These are phyloP conservation scores for Fusarium sp. DNA, from an alignment of 2,329 filamentous ascomycete genomes.

Conservation along the genomic window DNA sequence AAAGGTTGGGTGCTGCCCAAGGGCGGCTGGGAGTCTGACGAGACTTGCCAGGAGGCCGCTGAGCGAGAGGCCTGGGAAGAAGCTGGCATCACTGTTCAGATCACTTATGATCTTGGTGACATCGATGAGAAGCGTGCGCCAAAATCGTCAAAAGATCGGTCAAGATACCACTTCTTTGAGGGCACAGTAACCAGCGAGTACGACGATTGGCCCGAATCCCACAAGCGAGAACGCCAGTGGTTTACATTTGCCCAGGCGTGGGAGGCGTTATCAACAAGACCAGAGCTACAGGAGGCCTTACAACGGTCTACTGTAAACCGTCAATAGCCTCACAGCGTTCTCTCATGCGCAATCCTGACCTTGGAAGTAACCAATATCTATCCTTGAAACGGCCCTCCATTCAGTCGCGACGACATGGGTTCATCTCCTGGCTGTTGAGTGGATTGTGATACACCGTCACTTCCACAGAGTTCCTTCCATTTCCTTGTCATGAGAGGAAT, in stretches of 20 bases:
- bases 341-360: neutral
- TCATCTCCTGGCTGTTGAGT: neutral
- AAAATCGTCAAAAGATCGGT: slow-evolving; percentile 72
- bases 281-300: slow-evolving; percentile 89
- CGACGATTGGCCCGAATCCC: slow-evolving; percentile 89
- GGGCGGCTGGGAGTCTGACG: slow-evolving; percentile 96
- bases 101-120: slow-evolving; percentile 85
- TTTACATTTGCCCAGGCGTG: slow-evolving; percentile 86
- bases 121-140: slow-evolving; percentile 87
- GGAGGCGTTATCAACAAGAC: slow-evolving; percentile 78
- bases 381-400: neutral
- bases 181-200: slow-evolving; percentile 89
- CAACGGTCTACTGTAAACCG: slow-evolving; percentile 78
- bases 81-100: slow-evolving; percentile 87
- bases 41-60: slow-evolving; percentile 86
- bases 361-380: neutral
- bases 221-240: slow-evolving; percentile 92
- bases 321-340: slow-evolving; percentile 30
- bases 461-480: neutral
- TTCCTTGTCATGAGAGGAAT: slow-evolving; percentile 26
- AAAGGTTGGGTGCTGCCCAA: slow-evolving; percentile 98
- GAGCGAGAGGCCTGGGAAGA: slow-evolving; percentile 97
- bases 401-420: neutral
- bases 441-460: neutral
- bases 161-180: slow-evolving; percentile 84